Evolutionary conservation across 2,329 filamentous ascomycete species (phyloP), one percentile per base, ranked within the genome.

Genomic region (Fusarium haematococcum): DNA sequence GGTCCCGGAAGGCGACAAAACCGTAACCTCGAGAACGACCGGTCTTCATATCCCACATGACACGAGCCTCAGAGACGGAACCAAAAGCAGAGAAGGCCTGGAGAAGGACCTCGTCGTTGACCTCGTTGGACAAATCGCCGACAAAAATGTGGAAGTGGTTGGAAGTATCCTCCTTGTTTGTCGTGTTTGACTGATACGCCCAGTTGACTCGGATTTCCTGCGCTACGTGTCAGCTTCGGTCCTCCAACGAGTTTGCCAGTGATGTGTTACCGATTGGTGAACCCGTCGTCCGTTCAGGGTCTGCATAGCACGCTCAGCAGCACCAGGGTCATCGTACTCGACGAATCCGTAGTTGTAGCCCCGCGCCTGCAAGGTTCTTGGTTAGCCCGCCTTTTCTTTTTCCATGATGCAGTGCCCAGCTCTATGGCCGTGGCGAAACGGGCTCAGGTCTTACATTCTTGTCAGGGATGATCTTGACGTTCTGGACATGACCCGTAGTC

Each of bases 1-100:
- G 94, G 74, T 99, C 97, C 73, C 96, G 94, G 90, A 97, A 99
- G 59, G 97, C 97, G 77, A 98, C 96, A 81, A 99, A 99, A 14
- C 97, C 97, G 81, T 99, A 99, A 70, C 97, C 97, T 82, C 97
- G 94, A 76, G 97, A 98, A 74, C 97, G 93, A 77, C 97, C 97
- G 39, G 97, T 99, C 90, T 99, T 99, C 97, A 99, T 99, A 84
- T 99, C 97, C 97, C 97, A 99, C 97, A 99, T 99, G 75, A 99
- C 97, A 79, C 97, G 95, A 69, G 97, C 97, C 85, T 99, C 97
- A 4, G 97, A 99, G 58, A 99, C 95, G 14, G 92, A 94, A 45
- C 97, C 97, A 83, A 98, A 99, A 52, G 95, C 95, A 57, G 95
- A 97, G 85, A 99, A 99, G 14, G 97, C 97, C 84, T 98, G 95